Conservation (phyloP, 106 monocot species). For the Platanthera guangdongensis region DNA sequence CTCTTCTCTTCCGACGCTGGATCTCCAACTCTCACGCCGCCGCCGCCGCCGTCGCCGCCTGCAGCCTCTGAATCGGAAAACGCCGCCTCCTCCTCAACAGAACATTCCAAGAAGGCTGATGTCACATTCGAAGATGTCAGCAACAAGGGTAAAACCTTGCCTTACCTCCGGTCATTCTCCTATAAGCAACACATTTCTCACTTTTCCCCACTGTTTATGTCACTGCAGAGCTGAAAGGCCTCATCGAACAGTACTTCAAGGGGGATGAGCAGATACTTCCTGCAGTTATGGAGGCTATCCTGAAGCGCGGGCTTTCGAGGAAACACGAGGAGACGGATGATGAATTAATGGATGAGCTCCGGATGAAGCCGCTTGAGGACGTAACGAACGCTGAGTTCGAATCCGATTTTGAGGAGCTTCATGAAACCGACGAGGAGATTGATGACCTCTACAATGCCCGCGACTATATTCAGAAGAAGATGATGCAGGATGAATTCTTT, state of each 20-base stretch:
- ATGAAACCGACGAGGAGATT: constrained; percentile 79
- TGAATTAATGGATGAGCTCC: constrained; percentile 68
- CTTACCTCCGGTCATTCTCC: background rate
- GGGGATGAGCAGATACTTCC: constrained; percentile 50
- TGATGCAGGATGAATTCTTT: constrained; percentile 63
- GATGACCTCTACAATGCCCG: constrained; percentile 64
- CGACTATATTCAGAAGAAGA: constrained; percentile 55
- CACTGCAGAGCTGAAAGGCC: constrained; percentile 47
- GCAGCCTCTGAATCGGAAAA: background rate
- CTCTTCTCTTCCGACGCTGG: constrained; percentile 13
- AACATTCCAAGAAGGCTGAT: constrained; percentile 6
- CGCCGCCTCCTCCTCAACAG: background rate
- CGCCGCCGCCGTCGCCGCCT: background rate
- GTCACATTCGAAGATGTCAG: constrained; percentile 20
- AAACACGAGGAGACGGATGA: constrained; percentile 82
- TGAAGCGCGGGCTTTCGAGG: constrained; percentile 36
- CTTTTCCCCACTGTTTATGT: background rate
- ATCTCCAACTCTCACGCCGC: background rate
- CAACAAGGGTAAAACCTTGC: constrained; percentile 16
- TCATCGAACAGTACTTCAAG: constrained; percentile 52
- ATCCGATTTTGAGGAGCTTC: constrained; percentile 75
- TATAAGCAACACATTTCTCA: background rate
- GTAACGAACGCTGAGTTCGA: constrained; percentile 68
- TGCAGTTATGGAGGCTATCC: constrained; percentile 45
- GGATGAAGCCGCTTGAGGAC: constrained; percentile 38